Base-by-base conservation (phyloP, 2,329 filamentous ascomycete genomes). In the Botrytis hyacinthi region DNA sequence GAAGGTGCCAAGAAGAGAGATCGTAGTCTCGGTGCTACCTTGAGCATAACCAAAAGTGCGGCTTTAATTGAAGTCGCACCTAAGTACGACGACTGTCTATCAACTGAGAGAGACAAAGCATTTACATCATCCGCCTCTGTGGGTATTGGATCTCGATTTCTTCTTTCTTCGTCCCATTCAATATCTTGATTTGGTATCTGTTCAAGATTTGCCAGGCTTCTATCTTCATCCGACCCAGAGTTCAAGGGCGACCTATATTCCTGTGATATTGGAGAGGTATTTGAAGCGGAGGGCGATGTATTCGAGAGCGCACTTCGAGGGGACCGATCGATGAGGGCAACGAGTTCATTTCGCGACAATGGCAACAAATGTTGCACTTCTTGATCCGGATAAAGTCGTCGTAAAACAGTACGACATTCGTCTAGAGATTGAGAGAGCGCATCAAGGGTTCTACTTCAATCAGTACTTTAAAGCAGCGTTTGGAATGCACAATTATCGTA, bases 11-110 rank as follows among this genome's bases (percentile, higher is more conserved):
- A 85, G 72, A 85, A 85, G 73, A 85, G 84, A 1, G 84, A 81
- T 59, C 84, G 82, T 42, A 85, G 84, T 29, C 84, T 83, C 4
- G 87, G 87, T 73, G 87, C 86, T 62, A 87, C 84, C 81, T 84
- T 77, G 20, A 81, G 77, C 80, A 94, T 93, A 65, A 93, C 91
- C 82, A 92, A 89, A 51, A 93, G 85, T 1, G 91, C 91, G 1
- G 91, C 91, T 78, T 92, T 92, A 79, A 93, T 91, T 9, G 91
- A 93, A 0, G 92, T 93, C 26, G 92, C 90, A 1, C 91, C 91
- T 5, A 93, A 84, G 78, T 93, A 93, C 4, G 91, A 90, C 3
- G 87, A 84, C 44, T 89, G 88, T 61, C 90, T 87, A 73, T 92
- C 87, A 9, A 81, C 78, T n/a, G 80, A 80, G 16, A 81, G 87